Evolutionary conservation across 495 filamentous ascomycete species (phyloP), one percentile per base, ranked within the genome.

Genomic region (Immersiella caudata): DNA sequence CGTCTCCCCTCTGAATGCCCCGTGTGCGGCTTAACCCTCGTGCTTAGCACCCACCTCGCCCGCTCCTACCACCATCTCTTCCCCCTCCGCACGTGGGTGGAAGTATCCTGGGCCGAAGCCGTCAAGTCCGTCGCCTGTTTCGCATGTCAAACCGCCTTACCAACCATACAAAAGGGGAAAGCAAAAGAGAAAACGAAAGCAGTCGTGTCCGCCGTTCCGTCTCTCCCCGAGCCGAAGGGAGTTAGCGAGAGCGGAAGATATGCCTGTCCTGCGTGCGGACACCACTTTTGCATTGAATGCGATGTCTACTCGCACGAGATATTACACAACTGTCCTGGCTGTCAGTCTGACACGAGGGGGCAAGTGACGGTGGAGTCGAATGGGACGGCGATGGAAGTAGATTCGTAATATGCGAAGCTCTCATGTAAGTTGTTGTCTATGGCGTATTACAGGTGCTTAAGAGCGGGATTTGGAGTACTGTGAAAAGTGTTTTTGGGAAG

Each of bases 201-300:
- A 20, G n/a, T 9, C 4, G 58, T 60, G 16, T 54, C 25, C 20
- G 40, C 20, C 11, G 22, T 12, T 61, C n/a, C 65, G 22, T 54
- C 52, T 3, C 16, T 35, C 5, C 1, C 50, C 67, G 64, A 78
- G 49, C 71, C 73, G 16, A 86, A 84, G 71, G 91, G 90, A 6
- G 91, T 91, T 55, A 96, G 93, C 71, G 89, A 94, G 79, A 96
- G 91, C 74, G 89, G 89, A 60, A 83, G 95, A 64, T 99, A 99
- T 75, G 89, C 90, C 67, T 99, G 95, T 77, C 86, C 88, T 67
- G 89, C 86, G 36, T 99, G 95, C 76, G 76, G 83, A 6, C 90
- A 91, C 59, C 93, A 96, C 76, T 99, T 98, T 73, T 99, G 95
- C 83, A 94, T 98, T 70, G 96, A 98, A 75, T 99, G 96, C 74